Base-by-base conservation (phyloP, 2,329 filamentous ascomycete species). In the Lasiodiplodia gonubiensis region DNA sequence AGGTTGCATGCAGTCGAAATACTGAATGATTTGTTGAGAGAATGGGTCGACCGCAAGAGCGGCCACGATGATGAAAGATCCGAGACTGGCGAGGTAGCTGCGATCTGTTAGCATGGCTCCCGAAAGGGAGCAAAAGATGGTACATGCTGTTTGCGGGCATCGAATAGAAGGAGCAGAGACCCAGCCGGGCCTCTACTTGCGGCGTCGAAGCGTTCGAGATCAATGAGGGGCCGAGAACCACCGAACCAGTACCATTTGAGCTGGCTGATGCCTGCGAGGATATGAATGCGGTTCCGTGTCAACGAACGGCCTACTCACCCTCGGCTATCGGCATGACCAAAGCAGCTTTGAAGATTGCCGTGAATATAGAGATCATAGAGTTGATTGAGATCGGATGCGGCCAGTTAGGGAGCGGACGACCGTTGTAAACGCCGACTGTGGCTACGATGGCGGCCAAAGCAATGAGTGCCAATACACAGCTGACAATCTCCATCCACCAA, bases 161-260 rank as follows among this genome's bases (percentile, higher is more conserved):
- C 21, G 4, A 52, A 53, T 2, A 64, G 18, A 4, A 64, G 48
- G 27, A 37, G 25, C 21, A 53, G 5, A 14, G 60, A 64, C 1
- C 60, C 60, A 23, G 23, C 49, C 16, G 63, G 63, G 12, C 63
- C 63, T 55, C 63, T 54, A 23, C 49, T 66, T 18, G 63, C 63
- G 4, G 35, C 21, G 25, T 66, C 63, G 39, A 55, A 66, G 7
- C 51, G 35, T 23, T 66, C 63, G 27, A 66, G 51, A 21, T 66
- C 63, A 25, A 46, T 54, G 6, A 66, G 63, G 16, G 49, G 27
- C 11, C 27, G 35, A 11, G 51, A 18, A 12, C 46, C 37, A 27
- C 42, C 48, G 27, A 66, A 66, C 49, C 52, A 55, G 23, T 54
- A 53, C 63, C 63, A 66, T 54, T 66, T 66, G 16, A 55, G 39